Evolutionary conservation across 2,329 filamentous ascomycete genomes (phyloP).

Genomic region (Microdochium nivale): DNA sequence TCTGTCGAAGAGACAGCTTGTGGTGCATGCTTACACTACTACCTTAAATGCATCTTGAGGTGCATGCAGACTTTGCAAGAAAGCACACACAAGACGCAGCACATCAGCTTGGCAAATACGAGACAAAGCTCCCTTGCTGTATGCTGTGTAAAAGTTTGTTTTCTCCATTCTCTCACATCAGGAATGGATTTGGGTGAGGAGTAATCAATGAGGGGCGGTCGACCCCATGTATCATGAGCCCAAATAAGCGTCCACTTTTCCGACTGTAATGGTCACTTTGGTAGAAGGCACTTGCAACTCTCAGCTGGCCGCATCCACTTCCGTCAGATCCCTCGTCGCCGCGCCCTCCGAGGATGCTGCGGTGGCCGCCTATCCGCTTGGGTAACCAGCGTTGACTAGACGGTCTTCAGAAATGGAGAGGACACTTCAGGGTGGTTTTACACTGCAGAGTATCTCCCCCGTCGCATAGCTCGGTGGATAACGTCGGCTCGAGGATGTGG

Average conservation of each 20-base stretch:
- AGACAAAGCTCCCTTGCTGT: too few relatives aligned
- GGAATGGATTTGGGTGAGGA: too few relatives aligned
- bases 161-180: too few relatives aligned
- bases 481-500: constrained; percentile 56
- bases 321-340: constrained; percentile 43
- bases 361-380: constrained; percentile 57
- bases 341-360: constrained; percentile 62
- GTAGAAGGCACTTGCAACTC: constrained; percentile 46
- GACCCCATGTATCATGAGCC: constrained; percentile 5
- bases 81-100: too few relatives aligned
- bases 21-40: too few relatives aligned
- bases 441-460: constrained; percentile 66
- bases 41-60: too few relatives aligned
- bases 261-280: constrained; percentile 57
- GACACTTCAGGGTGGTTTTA: constrained; percentile 63
- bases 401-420: constrained; percentile 60
- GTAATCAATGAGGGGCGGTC: too few relatives aligned
- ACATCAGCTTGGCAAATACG: too few relatives aligned
- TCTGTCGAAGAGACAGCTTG: too few relatives aligned
- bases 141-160: too few relatives aligned
- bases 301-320: constrained; percentile 40
- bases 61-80: too few relatives aligned
- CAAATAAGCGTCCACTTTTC: not conserved
- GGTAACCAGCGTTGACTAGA: constrained; percentile 59
- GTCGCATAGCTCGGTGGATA: constrained; percentile 62